These are phyloP conservation scores for Rubroshorea leprosula DNA, from an alignment of 345 rosid genomes.

Conservation along the genomic window DNA sequence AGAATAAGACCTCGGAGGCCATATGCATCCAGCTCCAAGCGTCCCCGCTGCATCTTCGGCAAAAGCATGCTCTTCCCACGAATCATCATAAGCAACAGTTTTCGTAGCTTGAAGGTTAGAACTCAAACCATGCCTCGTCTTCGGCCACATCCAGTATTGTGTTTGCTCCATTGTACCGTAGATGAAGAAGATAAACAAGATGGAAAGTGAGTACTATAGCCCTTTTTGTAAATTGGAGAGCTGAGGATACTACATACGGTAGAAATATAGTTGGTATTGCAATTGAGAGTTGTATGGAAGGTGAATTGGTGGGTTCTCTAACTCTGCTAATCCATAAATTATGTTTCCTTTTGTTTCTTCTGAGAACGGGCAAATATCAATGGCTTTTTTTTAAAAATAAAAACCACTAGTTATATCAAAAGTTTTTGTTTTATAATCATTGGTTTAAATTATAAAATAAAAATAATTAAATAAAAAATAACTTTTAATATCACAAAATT, in stretches of 20 bases:
- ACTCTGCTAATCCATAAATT: constrained; percentile 2
- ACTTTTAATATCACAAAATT: no score
- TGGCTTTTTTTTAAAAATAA: no score
- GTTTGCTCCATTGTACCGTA: constrained; percentile 45
- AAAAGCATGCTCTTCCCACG: constrained; percentile 92
- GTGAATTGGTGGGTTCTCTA: constrained; percentile 42
- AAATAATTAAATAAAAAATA: no score
- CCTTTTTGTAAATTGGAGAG: constrained; percentile 10
- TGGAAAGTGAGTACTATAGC: no score
- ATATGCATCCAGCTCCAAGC: constrained; percentile 48
- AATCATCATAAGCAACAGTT: constrained; percentile 34
- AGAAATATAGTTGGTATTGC: constrained; percentile 16
- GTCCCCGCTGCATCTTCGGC: constrained; percentile 73
- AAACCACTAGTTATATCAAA: no score
- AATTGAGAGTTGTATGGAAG: constrained; percentile 25
- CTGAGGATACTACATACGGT: constrained; percentile 6
- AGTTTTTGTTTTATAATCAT: no score
- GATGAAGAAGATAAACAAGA: no score
- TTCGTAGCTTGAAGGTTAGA: constrained; percentile 30
- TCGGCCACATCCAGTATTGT: constrained; percentile 46
- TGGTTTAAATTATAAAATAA: no score
- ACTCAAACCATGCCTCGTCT: constrained; percentile 31
- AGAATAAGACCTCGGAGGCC: constrained; percentile 95
- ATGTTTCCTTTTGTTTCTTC: no score
- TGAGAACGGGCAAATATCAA: no score